Base-by-base conservation (phyloP, 345 rosid species). In the Rhizophora mangle region DNA sequence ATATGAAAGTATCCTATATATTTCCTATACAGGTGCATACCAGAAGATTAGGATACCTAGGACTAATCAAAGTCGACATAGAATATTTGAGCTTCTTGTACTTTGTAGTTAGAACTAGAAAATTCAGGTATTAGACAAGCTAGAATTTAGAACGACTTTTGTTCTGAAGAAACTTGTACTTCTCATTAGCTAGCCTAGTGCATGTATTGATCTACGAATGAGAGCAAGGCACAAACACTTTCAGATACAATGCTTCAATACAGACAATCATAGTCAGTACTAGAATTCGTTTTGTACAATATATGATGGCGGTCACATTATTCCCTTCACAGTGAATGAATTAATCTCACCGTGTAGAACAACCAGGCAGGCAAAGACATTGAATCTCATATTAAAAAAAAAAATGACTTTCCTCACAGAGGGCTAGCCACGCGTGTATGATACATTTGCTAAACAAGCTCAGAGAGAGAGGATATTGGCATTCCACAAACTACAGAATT, bases 41-140 rank as follows among this genome's bases (percentile, higher is more conserved):
- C 76, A 80, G 83, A 80, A 51, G 70, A 74, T 67, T 63, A 68
- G 79, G 84, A 77, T 79, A 76, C 72, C 72, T 27, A 15, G 60
- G 57, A 77, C 49, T 73, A 76, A 78, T 30, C 61, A 78, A 74
- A 80, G 82, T 75, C 70, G 77, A 64, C 63, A 75, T 80, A 83
- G 87, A 80, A 78, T 56, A 32, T 73, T 69, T 68, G 85, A 85
- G 87, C 74, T 80, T 78, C 83, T 85, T 80, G 73, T 84, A 74
- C 69, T 75, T 72, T 73, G 51, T 76, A 75, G 56, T 74, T 78
- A 80, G 80, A 80, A 71, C 54, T 88, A 81, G 89, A 72, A 69
- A 64, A 80, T 85, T 79, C 83, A 82, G 71, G 65, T 72, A 80
- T 64, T 79, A 83, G 84, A 69, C 54, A 73, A 69, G 60, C 72